Evolutionary conservation across 257 asterid species (phyloP), one percentile per base, ranked within the genome.

Genomic region (Salvia rosmarinus): DNA sequence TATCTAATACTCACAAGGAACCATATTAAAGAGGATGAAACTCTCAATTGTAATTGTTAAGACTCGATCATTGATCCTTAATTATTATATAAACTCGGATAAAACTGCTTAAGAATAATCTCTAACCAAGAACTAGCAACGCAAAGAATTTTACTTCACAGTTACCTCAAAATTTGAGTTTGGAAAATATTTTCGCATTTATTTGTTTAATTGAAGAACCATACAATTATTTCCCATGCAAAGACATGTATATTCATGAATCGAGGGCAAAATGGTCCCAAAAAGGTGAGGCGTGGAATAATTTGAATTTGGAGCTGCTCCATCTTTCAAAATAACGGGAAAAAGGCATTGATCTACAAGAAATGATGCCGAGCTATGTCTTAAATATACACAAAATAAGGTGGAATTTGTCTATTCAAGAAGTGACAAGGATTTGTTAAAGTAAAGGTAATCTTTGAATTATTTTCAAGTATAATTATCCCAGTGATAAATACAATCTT

Each of bases 231-330:
- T 66, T 56, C 44, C 72, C 67, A 56, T 74, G 67, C 28, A 78
- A 67, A 59, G 35, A 37, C 35, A 44, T 35, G 30, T 51, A 9
- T 6, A 16, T 28, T 6, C 67, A 43, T 73, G 76, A 20, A 40
- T 20, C 11, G 50, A 72, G 62, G 47, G 62, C 49, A 64, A 49
- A 52, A 64, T 64, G 77, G 73, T 46, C 80, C 68, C 76, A 9
- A 52, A 62, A 70, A 52, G 52, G 30, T 63, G 16, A 54, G 71
- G 50, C 51, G 50, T 69, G 70, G 44, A 39, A 50, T 34, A 32
- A 34, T 30, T 34, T 69, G 46, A 14, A 63, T 44, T 54, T 64
- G 23, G 20, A 43, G 39, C 16, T 67, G 75, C 58, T 57, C 70
- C 75, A 52, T 39, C 3, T 50, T 28, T 47, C 10, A 2, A 46